Conservation (phyloP, 2,329 filamentous ascomycete species). For the Fusarium sterilihyphosum region DNA sequence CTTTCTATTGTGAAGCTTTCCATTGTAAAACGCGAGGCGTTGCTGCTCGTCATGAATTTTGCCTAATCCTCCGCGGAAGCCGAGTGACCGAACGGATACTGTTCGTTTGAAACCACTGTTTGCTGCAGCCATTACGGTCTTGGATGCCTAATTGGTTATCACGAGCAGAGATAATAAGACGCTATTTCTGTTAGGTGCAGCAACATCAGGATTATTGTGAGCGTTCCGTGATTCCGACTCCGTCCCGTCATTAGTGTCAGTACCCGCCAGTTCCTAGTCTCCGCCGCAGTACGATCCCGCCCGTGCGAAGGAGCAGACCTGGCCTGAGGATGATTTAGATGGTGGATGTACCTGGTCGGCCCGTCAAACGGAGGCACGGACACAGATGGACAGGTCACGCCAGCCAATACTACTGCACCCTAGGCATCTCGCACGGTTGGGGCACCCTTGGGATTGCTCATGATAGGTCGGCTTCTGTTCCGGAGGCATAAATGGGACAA, state of each 20-base stretch:
- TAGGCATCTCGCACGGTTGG: constrained; percentile 35
- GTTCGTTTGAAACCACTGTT: neutral
- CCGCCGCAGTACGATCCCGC: constrained; percentile 30
- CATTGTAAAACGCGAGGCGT: constrained; percentile 2
- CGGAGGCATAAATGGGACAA: constrained; percentile 24
- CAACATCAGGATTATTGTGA: neutral
- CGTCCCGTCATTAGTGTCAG: constrained; percentile 34
- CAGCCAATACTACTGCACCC: constrained; percentile 16
- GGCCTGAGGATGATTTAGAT: neutral
- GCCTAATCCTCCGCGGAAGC: constrained; percentile 1
- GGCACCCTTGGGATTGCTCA: constrained; percentile 6
- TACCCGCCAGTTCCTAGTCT: constrained; percentile 24
- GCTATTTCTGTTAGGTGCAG: constrained; percentile 1
- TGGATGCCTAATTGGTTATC: neutral
- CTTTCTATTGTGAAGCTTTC: constrained; percentile 5
- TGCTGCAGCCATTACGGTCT: constrained; percentile 12
- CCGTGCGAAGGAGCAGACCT: constrained; percentile 24
- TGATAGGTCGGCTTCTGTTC: constrained; percentile 22
- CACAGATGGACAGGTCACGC: constrained; percentile 5
- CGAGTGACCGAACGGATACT: neutral
- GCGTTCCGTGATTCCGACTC: constrained; percentile 29
- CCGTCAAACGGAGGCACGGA: constrained; percentile 25
- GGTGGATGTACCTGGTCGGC: constrained; percentile 1
- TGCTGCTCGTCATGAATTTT: neutral
- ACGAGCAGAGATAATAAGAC: neutral